A percentile compares a stretch with the other conserved stretches of the same genome.
Evolutionary conservation across 2,329 filamentous ascomycete species (phyloP).

Genomic region (Juglanconis oblonga): DNA sequence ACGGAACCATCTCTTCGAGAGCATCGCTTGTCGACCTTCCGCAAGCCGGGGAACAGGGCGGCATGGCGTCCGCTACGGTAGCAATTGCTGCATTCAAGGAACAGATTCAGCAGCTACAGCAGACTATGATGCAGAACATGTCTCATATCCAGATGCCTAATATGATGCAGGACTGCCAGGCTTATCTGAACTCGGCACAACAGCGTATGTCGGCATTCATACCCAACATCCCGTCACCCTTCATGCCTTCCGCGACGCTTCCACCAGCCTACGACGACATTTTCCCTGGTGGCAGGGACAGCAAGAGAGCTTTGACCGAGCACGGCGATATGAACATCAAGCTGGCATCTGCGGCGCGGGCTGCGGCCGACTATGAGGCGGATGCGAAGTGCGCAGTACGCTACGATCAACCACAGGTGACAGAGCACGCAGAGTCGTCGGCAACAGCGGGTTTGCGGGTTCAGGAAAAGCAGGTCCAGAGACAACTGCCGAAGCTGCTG

Average conservation of each 20-base stretch:
- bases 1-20: slow-evolving; percentile 19
- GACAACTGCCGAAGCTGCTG: slow-evolving; percentile 41
- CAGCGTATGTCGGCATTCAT: slow-evolving; percentile 71
- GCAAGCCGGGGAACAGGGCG: slow-evolving; percentile 30
- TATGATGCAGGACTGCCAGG: slow-evolving; percentile 71
- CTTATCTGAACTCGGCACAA: slow-evolving; percentile 41
- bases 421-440: slow-evolving; percentile 2
- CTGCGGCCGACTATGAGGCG: slow-evolving; percentile 56
- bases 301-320: slow-evolving; percentile 49
- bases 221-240: slow-evolving; percentile 63
- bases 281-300: slow-evolving; percentile 59
- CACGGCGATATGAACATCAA: slow-evolving; percentile 52
- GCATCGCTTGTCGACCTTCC: slow-evolving; percentile 22
- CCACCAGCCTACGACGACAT: slow-evolving; percentile 80
- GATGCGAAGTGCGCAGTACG: slow-evolving; percentile 55
- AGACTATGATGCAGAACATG: slow-evolving; percentile 66
- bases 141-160: slow-evolving; percentile 61
- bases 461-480: slow-evolving; percentile 22
- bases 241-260: slow-evolving; percentile 46
- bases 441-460: slow-evolving; percentile 1
- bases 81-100: slow-evolving; percentile 70
- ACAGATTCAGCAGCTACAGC: slow-evolving; percentile 74
- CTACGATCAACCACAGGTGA: slow-evolving; percentile 44
- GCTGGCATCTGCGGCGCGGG: slow-evolving; percentile 54
- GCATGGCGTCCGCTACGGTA: slow-evolving; percentile 53